phyloP scores from a whole-genome alignment of 2,329 filamentous ascomycete genomes.

The Aspergillus unguis region DNA sequence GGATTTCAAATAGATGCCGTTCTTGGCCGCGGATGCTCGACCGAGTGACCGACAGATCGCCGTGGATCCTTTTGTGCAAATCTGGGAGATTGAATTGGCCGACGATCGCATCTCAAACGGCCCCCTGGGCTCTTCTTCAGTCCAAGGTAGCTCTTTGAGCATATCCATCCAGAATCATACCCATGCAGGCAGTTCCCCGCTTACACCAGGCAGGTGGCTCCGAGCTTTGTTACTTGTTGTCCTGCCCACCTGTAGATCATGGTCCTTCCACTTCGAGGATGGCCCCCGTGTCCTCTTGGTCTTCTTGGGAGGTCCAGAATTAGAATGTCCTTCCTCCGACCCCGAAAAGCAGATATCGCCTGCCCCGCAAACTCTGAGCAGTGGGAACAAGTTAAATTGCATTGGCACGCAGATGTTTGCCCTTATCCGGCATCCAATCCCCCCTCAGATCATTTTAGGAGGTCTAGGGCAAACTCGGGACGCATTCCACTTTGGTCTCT shows the following conservation, averaged over 20 bases:
- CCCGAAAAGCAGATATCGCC: not conserved
- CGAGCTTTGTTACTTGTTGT: not conserved
- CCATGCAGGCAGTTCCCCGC: not conserved
- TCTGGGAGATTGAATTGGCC: not conserved
- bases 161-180: no score
- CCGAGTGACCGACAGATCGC: not conserved
- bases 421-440: conserved; percentile 4
- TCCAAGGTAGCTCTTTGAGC: no score
- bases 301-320: no score
- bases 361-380: conserved; percentile 5
- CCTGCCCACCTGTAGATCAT: not conserved
- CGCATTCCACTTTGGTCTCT: not conserved
- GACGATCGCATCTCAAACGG: not conserved
- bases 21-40: not conserved
- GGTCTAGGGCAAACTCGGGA: not conserved
- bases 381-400: conserved; percentile 2
- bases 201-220: not conserved
- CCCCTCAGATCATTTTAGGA: not conserved
- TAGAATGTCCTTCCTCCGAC: not conserved
- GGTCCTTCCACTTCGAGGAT: not conserved
- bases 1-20: not conserved
- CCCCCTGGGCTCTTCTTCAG: not conserved
- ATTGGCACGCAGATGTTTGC: not conserved
- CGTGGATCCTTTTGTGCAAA: conserved; percentile 2
- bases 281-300: no score